These are phyloP conservation scores for Botryosphaeria dothidea DNA, from an alignment of 2,329 filamentous ascomycete species.

Conservation along the genomic window DNA sequence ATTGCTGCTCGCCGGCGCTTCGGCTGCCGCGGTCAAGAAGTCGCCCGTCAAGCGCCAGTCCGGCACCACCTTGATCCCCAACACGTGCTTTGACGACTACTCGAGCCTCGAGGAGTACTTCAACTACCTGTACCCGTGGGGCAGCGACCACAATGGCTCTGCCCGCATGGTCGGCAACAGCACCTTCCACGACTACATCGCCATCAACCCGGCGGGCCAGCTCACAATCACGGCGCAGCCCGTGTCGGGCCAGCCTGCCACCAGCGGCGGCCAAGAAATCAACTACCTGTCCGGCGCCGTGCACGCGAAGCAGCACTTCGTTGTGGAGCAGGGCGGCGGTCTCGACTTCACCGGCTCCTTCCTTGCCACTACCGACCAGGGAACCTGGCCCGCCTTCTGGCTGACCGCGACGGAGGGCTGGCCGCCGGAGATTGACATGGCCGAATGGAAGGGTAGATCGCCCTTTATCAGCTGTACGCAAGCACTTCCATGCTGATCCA, in stretches of 20 bases:
- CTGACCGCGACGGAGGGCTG: conserved; percentile 56
- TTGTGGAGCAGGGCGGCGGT: conserved; percentile 39
- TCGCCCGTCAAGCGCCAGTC: conserved; percentile 21
- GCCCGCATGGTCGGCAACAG: conserved; percentile 50
- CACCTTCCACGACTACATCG: conserved; percentile 44
- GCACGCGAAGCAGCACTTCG: conserved; percentile 45
- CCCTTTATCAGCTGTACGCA: no score
- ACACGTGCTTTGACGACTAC: conserved; percentile 33
- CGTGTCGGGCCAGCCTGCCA: conserved; percentile 42
- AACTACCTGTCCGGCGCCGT: conserved; percentile 55
- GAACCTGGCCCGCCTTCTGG: conserved; percentile 63
- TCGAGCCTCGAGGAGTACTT: conserved; percentile 44
- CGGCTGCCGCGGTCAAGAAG: not conserved
- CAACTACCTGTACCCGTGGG: conserved; percentile 59
- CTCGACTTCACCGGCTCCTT: conserved; percentile 44
- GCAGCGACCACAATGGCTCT: conserved; percentile 58
- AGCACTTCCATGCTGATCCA: not conserved
- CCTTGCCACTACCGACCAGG: conserved; percentile 39
- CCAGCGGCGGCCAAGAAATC: conserved; percentile 40
- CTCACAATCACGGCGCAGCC: conserved; percentile 52
- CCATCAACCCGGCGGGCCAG: conserved; percentile 39
- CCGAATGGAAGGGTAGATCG: conserved; percentile 58
- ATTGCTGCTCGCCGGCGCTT: not conserved
- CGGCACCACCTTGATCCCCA: conserved; percentile 28
- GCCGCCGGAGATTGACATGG: conserved; percentile 63